Base-by-base conservation (phyloP, 495 filamentous ascomycete genomes). In the Aspergillus nidulans region DNA sequence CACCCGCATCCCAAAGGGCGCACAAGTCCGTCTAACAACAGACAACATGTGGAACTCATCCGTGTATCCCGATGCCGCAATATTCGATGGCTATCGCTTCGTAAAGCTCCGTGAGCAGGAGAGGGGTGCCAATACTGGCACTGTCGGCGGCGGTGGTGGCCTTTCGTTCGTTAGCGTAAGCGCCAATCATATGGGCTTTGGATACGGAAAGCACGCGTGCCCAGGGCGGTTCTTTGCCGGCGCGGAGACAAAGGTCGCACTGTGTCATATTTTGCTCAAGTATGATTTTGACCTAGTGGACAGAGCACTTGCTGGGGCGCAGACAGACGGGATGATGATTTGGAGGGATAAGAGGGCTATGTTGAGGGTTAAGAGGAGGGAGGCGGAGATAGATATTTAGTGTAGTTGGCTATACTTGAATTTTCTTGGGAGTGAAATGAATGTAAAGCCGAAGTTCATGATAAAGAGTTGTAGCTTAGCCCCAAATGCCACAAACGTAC, bases 121-220 rank as follows among this genome's bases (percentile, higher is more conserved):
- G 5, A 4, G 26, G 26, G 26, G 5, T 8, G 30, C 18, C 16
- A 18, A 34, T 6, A 28, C 42, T 30, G 34, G 36, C 5, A 15
- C 38, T 4, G n/a, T n/a, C n/a, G 26, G 5, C 5, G 30, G 9
- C 16, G 23, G 23, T 6, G 19, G 28, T 30, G 34, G 36, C 5
- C 20, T 40, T 4, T 25, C 23, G 16, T 38, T 56, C 10, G 49
- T 43, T 12, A 47, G 28, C 16, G 24, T 32, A 8, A 52, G 52
- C 9, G 4, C 48, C 2, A 46, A 53, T 38, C 57, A 60, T 43
- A 25, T 60, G 20, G 52, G 30, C 4, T 60, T 55, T 32, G 57
- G 57, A 15, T 40, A 56, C 21, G 52, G 57, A 1, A 34, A 46
- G 38, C 57, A 60, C 20, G 57, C 57, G 6, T 60, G 57, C 16